Conservation (phyloP, 371 early-diverging fungal species). For the Rhizomucor pusillus region DNA sequence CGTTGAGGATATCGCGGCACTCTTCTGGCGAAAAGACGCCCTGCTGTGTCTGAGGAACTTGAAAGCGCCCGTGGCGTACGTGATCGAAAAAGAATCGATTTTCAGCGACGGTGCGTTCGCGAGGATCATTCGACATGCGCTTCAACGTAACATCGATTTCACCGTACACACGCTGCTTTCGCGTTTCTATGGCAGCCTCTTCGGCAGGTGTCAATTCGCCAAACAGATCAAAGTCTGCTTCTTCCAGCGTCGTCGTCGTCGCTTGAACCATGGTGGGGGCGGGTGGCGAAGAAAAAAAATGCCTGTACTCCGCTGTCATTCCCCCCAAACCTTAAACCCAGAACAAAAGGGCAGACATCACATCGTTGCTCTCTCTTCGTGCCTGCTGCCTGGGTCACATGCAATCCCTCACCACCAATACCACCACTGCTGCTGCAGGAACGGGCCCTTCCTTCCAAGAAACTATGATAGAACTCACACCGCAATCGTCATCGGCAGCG, state of each 20-base stretch:
- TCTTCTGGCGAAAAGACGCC: conserved; percentile 25
- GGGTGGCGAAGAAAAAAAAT: too few species aligned
- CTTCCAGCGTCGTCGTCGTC: too few species aligned
- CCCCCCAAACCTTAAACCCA: too few species aligned
- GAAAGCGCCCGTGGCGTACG: conserved; percentile 7
- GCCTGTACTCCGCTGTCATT: too few species aligned
- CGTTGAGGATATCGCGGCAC: conserved; percentile 28
- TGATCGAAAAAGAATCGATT: conserved; percentile 21
- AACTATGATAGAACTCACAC: conserved; percentile 8
- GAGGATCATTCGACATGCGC: conserved; percentile 18
- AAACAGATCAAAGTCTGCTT: conserved; percentile 36
- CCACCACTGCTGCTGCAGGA: too few species aligned
- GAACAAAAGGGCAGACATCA: too few species aligned
- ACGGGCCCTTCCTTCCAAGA: too few species aligned
- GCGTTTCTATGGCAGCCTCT: conserved; percentile 5
- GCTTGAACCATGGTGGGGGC: too few species aligned
- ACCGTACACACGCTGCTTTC: conserved; percentile 15
- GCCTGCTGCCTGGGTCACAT: too few species aligned
- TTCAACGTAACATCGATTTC: neutral
- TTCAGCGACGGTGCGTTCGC: conserved; percentile 26
- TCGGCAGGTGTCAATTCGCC: conserved; percentile 37
- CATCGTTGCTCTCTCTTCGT: too few species aligned
- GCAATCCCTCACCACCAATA: too few species aligned
- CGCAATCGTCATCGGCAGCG: conserved; percentile 1
- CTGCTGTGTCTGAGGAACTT: conserved; percentile 18